A percentile compares a stretch with the other conserved stretches of the same genome.
These are phyloP conservation scores for Litchi chinensis DNA, from an alignment of 345 rosid genomes.

Conservation along the genomic window DNA sequence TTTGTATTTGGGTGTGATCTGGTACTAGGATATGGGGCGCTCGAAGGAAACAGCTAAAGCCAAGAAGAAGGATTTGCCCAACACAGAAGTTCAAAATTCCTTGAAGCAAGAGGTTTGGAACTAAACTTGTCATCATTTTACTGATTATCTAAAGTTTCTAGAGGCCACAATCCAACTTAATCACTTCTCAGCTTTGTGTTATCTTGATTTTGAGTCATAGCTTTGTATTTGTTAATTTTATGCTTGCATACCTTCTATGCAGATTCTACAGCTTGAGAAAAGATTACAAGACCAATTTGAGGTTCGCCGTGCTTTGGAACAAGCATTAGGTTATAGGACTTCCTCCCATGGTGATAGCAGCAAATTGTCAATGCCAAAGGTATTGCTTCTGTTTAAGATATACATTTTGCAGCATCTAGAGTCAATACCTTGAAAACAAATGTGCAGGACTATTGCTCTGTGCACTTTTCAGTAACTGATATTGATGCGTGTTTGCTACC, in stretches of 20 bases:
- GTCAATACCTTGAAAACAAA: neutral
- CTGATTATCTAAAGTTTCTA: neutral
- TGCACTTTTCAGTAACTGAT: neutral
- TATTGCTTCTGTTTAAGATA: constrained; percentile 28
- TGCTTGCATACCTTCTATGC: constrained; percentile 24
- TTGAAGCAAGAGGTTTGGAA: constrained; percentile 83
- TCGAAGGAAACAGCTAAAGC: constrained; percentile 41
- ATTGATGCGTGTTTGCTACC: neutral
- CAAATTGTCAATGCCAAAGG: constrained; percentile 65
- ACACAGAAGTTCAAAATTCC: constrained; percentile 52
- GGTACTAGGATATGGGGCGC: constrained; percentile 62
- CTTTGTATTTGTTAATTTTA: neutral
- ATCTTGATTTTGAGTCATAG: constrained; percentile 1
- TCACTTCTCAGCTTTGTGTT: neutral
- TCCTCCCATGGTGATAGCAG: constrained; percentile 38
- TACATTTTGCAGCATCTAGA: neutral
- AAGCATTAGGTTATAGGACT: constrained; percentile 72
- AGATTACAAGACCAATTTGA: constrained; percentile 76
- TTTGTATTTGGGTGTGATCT: constrained; percentile 30
- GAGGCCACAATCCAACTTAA: neutral
- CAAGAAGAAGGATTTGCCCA: constrained; percentile 46
- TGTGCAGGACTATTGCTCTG: neutral
- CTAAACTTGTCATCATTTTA: constrained; percentile 13
- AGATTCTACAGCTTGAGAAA: constrained; percentile 86
- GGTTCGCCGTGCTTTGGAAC: constrained; percentile 77